These are phyloP conservation scores for Tricholoma terreum DNA, from an alignment of 768 basidiomycete species.

Conservation along the genomic window DNA sequence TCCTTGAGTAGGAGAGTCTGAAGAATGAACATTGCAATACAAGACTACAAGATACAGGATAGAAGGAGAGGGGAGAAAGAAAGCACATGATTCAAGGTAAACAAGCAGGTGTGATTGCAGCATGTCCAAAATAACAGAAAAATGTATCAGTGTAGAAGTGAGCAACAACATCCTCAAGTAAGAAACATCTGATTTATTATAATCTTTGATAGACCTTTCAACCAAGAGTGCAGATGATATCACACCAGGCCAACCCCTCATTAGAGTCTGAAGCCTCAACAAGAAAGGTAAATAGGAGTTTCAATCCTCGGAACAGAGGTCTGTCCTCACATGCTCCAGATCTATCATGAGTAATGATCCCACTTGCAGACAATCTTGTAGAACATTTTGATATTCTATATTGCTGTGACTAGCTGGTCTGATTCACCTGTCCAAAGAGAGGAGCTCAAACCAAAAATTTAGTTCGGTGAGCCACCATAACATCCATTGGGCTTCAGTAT, in stretches of 20 bases:
- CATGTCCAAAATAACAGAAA: background rate
- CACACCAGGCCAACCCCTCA: background rate
- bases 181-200: background rate
- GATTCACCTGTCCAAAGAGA: background rate
- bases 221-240: background rate
- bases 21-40: background rate
- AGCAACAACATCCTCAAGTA: background rate
- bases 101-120: background rate
- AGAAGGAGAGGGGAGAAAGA: background rate
- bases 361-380: background rate
- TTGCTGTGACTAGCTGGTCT: background rate
- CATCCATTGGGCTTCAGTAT: background rate
- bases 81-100: background rate
- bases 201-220: background rate
- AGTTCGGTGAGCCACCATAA: background rate
- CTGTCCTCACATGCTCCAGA: background rate
- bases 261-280: background rate
- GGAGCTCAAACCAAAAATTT: background rate
- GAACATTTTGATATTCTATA: background rate
- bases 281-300: background rate
- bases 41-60: background rate
- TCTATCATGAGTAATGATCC: background rate
- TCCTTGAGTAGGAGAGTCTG: background rate
- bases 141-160: background rate
- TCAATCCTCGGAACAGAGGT: background rate